Evolutionary conservation across 306 rosid species (phyloP).

Genomic region (Trichosanthes cucumerina): DNA sequence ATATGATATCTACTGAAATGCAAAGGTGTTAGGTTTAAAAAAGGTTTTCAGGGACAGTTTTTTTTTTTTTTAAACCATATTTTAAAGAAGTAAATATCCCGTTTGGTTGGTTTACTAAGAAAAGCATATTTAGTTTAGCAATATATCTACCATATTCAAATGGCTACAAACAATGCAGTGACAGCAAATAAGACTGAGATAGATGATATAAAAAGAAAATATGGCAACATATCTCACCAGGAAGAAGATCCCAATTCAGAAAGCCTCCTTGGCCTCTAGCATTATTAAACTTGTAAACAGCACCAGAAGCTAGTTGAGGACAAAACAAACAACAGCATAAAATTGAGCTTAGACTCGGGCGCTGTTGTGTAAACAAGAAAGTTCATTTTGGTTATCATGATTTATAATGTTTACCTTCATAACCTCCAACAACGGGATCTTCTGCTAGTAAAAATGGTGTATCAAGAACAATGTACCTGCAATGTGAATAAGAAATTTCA

Average conservation of each 20-base stretch:
- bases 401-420: constrained; percentile 14
- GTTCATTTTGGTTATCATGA: not conserved
- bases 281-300: constrained; percentile 16
- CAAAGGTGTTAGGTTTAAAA: too few species aligned
- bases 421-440: constrained; percentile 20
- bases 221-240: constrained; percentile 2
- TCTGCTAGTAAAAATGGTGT: constrained; percentile 13
- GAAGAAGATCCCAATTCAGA: constrained; percentile 11
- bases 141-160: not conserved
- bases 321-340: not conserved
- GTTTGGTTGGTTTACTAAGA: not conserved
- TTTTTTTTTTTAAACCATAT: too few species aligned
- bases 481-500: not conserved
- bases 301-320: constrained; percentile 11
- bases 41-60: too few species aligned
- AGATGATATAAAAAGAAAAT: not conserved
- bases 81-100: not conserved
- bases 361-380: not conserved
- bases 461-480: constrained; percentile 17
- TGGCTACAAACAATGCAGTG: not conserved
- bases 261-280: constrained; percentile 19
- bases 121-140: not conserved
- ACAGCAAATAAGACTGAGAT: not conserved
- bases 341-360: not conserved
- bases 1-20: too few species aligned